Evolutionary conservation across 1,284 basidiomycete species (phyloP), one percentile per base, ranked within the genome.

Genomic region (Anthracocystis setariae): DNA sequence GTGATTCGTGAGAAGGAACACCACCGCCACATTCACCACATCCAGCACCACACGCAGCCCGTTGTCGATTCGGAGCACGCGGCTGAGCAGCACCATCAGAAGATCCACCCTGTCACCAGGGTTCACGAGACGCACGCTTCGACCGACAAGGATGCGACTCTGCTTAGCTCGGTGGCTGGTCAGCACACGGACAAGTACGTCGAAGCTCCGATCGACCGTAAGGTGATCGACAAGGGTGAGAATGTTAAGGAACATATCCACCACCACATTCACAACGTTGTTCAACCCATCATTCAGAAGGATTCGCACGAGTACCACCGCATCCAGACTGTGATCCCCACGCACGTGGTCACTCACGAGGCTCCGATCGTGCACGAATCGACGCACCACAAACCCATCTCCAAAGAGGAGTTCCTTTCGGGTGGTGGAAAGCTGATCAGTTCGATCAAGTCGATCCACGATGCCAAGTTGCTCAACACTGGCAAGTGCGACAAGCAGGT

Each of bases 31-130:
- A 62, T 79, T 23, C 79, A 82, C 75, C 78, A 82, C 71, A 60
- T 82, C 42, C 80, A 81, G 76, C 81, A 82, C 74, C 82, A 83
- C 77, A 73, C 74, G 40, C 82, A 83, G 74, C 82, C 81, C 37
- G 75, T 83, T 8, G 48, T 76, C 17, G 82, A 83, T 63, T 60
- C 73, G n/a, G 75, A 81, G 63, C 82, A 83, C 73, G 44, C 49
- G 5, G 65, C 72, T 18, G 77, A 82, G 70, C 56, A 77, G 64
- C 51, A 74, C 24, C 78, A 77, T 67, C 35, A 66, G 43, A 76
- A 78, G 59, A 50, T 77, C 13, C 69, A 74, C 57, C 79, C 82
- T 9, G 48, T 54, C 9, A 81, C 82, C 40, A 46, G 76, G 27
- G 75, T 83, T 29, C 48, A 74, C 20, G 81, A 80, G 69, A 72